Base-by-base conservation (phyloP, 768 basidiomycete species). In the Boletus vermiculosoides region DNA sequence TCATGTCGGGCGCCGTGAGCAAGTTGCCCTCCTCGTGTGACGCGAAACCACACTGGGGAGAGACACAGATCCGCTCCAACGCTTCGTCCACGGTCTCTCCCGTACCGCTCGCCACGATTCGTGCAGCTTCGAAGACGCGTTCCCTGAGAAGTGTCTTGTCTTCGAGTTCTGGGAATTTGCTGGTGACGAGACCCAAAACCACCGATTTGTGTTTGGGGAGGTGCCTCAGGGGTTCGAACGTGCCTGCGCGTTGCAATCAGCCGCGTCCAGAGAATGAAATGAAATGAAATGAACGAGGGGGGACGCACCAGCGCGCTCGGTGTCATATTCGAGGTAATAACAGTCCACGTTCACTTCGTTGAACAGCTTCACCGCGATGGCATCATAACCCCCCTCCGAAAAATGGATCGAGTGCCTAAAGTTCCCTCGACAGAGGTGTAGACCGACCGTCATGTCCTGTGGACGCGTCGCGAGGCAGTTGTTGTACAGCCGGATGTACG, bases 31-130 rank as follows among this genome's bases (percentile, higher is more conserved):
- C 78, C 2, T 73, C 64, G 56, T 79, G 79, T 7, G 72, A 75
- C 16, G 79, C 79, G 58, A 80, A 81, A 12, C 81, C 81, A 50
- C 81, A 82, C 65, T 82, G 80, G 0, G 80, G 77, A n/a, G 75
- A 76, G 55, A 82, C 72, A 46, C 72, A 70, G 30, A 82, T 71
- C 55, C 75, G 76, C 45, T 58, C 37, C 37, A 63, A 2, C 10
- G 80, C 80, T 51, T 76, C 73, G 49, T 76, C 76, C 42, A 70
- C 59, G 5, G 73, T 71, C 66, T 71, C 68, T 40, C 68, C 67
- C 10, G 70, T 52, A 15, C 78, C 78, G 34, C 71, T 66, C 1
- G 80, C 77, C 23, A 81, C 68, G 46, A 72, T 66, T 34, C 71
- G 66, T 3, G 80, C 81, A 0, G 81, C 81, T 8, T 74, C 68